Conservation (phyloP, 2,329 filamentous ascomycete genomes). For the Cladorrhinum sp. region DNA sequence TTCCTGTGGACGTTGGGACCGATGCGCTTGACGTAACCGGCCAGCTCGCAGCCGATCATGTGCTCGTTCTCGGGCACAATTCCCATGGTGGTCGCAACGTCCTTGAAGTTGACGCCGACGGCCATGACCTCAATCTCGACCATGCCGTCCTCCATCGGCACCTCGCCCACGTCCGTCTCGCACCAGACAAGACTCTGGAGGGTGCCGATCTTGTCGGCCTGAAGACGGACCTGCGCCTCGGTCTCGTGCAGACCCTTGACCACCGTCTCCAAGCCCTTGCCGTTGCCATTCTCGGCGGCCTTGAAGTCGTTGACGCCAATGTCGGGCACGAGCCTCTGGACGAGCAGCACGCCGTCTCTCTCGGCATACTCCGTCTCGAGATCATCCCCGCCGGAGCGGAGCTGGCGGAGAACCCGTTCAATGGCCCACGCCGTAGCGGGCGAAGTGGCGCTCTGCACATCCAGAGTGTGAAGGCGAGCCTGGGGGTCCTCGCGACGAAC, state of each 20-base stretch:
- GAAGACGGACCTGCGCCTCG: slow-evolving; percentile 15
- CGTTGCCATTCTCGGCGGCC: not conserved
- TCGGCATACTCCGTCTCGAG: slow-evolving; percentile 32
- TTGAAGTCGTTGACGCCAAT: slow-evolving; percentile 24
- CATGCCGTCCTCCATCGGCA: slow-evolving; percentile 13
- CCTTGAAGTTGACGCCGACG: slow-evolving; percentile 35
- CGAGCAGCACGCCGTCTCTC: slow-evolving; percentile 27
- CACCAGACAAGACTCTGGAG: slow-evolving; percentile 25
- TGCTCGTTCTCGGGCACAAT: slow-evolving; percentile 20
- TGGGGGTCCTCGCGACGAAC: slow-evolving; percentile 22
- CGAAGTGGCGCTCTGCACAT: slow-evolving; percentile 22
- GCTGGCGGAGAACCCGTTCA: slow-evolving; percentile 17
- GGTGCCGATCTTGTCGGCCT: slow-evolving; percentile 23
- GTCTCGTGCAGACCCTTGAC: slow-evolving; percentile 16
- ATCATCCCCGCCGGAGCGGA: not conserved
- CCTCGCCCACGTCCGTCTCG: not conserved
- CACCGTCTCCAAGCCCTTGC: slow-evolving; percentile 10
- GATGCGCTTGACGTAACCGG: slow-evolving; percentile 12
- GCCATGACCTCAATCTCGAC: slow-evolving; percentile 36
- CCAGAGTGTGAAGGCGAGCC: slow-evolving; percentile 9
- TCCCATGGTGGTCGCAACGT: slow-evolving; percentile 19
- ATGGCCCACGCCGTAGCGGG: slow-evolving; percentile 20
- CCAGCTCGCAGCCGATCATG: slow-evolving; percentile 10
- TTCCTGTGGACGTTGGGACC: slow-evolving; percentile 9
- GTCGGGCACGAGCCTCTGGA: slow-evolving; percentile 30